A percentile compares a stretch with the other conserved stretches of the same genome.
phyloP scores from a whole-genome alignment of 164 flowering plant species.

The Vitis labrusca region DNA sequence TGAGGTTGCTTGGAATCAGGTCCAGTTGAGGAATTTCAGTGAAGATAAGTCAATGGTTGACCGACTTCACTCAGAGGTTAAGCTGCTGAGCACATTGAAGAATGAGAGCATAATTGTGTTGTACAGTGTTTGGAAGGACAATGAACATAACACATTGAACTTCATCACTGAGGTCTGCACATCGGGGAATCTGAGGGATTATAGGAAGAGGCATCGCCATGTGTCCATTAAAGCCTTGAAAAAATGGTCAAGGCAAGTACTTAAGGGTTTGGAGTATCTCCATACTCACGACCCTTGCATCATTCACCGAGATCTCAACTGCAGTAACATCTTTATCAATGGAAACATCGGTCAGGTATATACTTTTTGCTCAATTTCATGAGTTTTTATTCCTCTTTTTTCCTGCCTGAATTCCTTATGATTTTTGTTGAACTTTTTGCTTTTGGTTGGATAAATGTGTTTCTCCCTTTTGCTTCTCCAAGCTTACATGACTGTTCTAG shows the following conservation, averaged over 20 bases:
- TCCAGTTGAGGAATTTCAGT: conserved; percentile 41
- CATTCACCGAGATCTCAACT: conserved; percentile 56
- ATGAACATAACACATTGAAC: conserved; percentile 38
- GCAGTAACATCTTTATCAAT: conserved; percentile 56
- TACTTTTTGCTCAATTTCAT: neutral
- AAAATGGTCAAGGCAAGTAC: conserved; percentile 55
- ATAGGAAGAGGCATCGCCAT: conserved; percentile 46
- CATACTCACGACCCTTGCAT: conserved; percentile 65
- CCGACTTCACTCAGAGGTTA: conserved; percentile 53
- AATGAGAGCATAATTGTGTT: conserved; percentile 48
- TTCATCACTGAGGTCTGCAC: conserved; percentile 61
- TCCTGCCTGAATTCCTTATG: neutral
- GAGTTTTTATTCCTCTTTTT: neutral
- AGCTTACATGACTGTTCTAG: no score
- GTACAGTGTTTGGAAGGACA: conserved; percentile 54
- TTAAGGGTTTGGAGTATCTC: conserved; percentile 55
- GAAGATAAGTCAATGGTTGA: conserved; percentile 42
- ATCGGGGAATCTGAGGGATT: conserved; percentile 51
- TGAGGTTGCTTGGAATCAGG: conserved; percentile 93
- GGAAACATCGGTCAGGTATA: conserved; percentile 57
- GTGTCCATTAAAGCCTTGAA: conserved; percentile 55
- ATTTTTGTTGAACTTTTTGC: neutral
- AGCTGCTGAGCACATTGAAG: conserved; percentile 40
- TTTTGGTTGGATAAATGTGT: neutral
- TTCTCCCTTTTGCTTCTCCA: no score